These are phyloP conservation scores for Hymenoscyphus salicellus DNA, from an alignment of 2,329 filamentous ascomycete species.

Conservation along the genomic window DNA sequence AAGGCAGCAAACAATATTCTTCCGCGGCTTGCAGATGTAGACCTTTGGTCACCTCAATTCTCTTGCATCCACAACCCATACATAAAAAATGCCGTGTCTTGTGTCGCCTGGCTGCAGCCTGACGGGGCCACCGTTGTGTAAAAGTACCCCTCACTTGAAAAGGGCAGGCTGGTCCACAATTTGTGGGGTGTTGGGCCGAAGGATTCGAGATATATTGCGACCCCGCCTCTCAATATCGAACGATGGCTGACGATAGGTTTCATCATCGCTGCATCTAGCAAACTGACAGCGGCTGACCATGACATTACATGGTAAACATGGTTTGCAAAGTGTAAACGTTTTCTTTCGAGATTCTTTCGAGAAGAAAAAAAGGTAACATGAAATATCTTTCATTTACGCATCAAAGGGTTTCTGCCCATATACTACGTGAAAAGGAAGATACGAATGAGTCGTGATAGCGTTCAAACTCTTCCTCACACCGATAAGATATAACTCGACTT, in stretches of 20 bases:
- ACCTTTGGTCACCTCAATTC: no score
- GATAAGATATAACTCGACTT: constrained; percentile 24
- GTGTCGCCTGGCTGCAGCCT: no score
- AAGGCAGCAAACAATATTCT: background rate
- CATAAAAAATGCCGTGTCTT: no score
- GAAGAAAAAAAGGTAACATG: background rate
- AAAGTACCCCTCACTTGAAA: no score
- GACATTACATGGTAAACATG: background rate
- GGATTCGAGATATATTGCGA: background rate
- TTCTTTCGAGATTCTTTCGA: no score
- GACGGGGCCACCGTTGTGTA: no score
- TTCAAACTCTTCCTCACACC: constrained; percentile 22
- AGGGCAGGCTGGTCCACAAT: no score
- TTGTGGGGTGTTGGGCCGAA: no score
- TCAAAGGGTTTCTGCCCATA: constrained; percentile 12
- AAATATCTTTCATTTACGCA: background rate
- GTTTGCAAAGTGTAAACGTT: background rate
- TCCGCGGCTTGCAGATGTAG: no score
- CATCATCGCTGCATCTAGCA: no score
- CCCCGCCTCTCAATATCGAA: background rate
- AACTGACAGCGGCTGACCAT: background rate
- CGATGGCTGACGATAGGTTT: background rate
- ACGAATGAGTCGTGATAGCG: constrained; percentile 24
- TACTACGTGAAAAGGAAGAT: constrained; percentile 17
- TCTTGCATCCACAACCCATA: no score